phyloP scores from a whole-genome alignment of 345 rosid species.

The Pugionium cornutum region DNA sequence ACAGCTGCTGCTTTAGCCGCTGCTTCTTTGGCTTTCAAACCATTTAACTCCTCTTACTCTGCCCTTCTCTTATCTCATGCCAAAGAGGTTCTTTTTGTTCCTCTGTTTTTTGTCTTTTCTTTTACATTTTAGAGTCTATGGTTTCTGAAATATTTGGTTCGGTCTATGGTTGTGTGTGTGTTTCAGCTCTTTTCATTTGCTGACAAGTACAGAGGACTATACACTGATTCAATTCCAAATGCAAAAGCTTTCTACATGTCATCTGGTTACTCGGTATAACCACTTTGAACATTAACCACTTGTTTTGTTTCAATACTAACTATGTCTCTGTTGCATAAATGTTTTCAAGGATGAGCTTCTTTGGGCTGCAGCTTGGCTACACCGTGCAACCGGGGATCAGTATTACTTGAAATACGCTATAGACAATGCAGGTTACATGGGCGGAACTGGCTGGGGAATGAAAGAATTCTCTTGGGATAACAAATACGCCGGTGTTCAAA shows the following conservation, averaged over 20 bases:
- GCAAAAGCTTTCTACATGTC: conserved; percentile 62
- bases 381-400: conserved; percentile 62
- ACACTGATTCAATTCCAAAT: conserved; percentile 54
- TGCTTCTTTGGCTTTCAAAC: conserved; percentile 74
- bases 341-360: conserved; percentile 70
- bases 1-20: conserved; percentile 87
- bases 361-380: conserved; percentile 86
- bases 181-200: conserved; percentile 68
- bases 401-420: conserved; percentile 65
- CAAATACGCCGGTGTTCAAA: conserved; percentile 85
- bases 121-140: neutral
- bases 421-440: conserved; percentile 76
- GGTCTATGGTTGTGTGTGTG: neutral
- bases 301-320: neutral
- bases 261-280: conserved; percentile 52
- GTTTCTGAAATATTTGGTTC: neutral
- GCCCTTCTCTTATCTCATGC: conserved; percentile 61
- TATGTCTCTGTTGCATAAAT: neutral
- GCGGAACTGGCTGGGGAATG: conserved; percentile 87
- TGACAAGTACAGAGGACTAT: conserved; percentile 59
- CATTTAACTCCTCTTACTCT: conserved; percentile 77
- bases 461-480: conserved; percentile 95
- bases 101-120: neutral
- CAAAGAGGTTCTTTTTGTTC: conserved; percentile 51
- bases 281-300: neutral